phyloP scores from a whole-genome alignment of 2,329 filamentous ascomycete species.

The Trichoderma sp. region DNA sequence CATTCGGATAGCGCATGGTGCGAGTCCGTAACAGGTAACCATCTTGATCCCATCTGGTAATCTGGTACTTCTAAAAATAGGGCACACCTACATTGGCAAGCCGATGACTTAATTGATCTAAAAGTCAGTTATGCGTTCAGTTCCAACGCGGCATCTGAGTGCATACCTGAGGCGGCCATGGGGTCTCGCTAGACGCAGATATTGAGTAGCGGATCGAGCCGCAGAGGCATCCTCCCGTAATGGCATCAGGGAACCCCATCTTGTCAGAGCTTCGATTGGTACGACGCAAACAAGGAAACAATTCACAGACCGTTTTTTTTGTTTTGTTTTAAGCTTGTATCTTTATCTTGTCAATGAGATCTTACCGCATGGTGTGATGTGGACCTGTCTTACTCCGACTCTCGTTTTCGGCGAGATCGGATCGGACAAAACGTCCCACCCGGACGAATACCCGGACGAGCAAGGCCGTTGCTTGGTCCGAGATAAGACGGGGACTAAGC shows the following conservation, averaged over 20 bases:
- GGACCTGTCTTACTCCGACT: constrained; percentile 6
- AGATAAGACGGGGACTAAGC: neutral
- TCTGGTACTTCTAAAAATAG: neutral
- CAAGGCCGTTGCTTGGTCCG: neutral
- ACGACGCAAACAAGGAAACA: neutral
- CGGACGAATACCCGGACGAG: neutral
- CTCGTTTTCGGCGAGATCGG: constrained; percentile 10
- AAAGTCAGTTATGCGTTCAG: neutral
- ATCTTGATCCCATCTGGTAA: neutral
- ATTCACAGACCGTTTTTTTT: too few species aligned
- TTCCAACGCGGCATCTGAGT: neutral
- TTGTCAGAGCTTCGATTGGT: neutral
- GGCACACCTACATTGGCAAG: constrained; percentile 8
- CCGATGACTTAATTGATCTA: neutral
- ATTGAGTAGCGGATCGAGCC: constrained; percentile 9
- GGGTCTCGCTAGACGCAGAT: neutral
- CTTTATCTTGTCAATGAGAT: neutral
- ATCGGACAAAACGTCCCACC: neutral
- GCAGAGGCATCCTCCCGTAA: constrained; percentile 15
- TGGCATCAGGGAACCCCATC: neutral
- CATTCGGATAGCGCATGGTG: neutral
- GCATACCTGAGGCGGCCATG: constrained; percentile 17
- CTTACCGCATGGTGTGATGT: neutral
- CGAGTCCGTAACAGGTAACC: neutral
- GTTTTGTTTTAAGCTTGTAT: neutral